These are phyloP conservation scores for Arabidopsis hybrid DNA, from an alignment of 441 rosid species.

Conservation along the genomic window DNA sequence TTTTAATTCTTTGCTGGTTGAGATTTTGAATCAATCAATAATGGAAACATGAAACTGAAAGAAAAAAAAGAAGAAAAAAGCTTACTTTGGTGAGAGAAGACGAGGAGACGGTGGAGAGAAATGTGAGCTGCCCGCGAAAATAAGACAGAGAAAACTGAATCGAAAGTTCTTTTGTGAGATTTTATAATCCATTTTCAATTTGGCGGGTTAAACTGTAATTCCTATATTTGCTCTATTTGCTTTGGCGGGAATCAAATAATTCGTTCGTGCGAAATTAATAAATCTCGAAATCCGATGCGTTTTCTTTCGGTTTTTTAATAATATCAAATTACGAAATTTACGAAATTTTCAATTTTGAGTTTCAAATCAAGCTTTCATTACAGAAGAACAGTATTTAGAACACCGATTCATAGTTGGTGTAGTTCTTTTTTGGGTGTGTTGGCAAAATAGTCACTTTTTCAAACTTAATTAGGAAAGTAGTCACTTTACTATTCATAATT, in stretches of 20 bases:
- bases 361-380: too few relatives aligned
- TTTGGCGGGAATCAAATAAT: conserved; percentile 35
- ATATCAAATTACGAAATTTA: background rate
- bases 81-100: conserved; percentile 19
- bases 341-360: too few relatives aligned
- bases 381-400: too few relatives aligned
- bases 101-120: conserved; percentile 2
- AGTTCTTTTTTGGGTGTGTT: too few relatives aligned
- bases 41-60: conserved; percentile 3
- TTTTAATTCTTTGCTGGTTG: background rate
- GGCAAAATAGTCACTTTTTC: too few relatives aligned
- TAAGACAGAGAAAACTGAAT: too few relatives aligned
- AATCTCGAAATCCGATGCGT: background rate
- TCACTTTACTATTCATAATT: too few relatives aligned
- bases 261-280: background rate
- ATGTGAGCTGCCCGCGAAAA: background rate
- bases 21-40: conserved; percentile 3
- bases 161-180: too few relatives aligned
- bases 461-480: too few relatives aligned
- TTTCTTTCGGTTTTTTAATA: too few relatives aligned
- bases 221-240: conserved; percentile 3
- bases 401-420: too few relatives aligned
- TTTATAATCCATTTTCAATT: background rate
- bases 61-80: background rate
- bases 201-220: conserved; percentile 41